These are phyloP conservation scores for Guadua angustifolia DNA, from an alignment of 176 grass and related monocot species.

Conservation along the genomic window DNA sequence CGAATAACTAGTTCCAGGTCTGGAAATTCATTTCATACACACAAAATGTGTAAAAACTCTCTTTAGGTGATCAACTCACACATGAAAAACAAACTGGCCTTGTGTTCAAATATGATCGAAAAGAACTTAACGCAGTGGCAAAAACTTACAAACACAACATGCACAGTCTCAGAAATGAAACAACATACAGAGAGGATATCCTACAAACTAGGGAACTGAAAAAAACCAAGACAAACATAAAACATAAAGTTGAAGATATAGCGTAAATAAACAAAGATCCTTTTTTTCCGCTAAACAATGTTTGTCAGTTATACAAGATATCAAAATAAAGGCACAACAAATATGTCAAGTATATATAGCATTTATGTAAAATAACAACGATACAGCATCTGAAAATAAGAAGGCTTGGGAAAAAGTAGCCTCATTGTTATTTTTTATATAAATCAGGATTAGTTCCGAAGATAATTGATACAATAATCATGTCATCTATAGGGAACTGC, in stretches of 20 bases:
- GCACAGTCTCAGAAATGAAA: neutral
- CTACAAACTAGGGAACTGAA: neutral
- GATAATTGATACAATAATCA: neutral
- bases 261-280: neutral
- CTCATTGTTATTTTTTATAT: neutral
- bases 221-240: conserved; percentile 18
- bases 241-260: neutral
- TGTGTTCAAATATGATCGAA: neutral
- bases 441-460: neutral
- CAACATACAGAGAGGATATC: neutral
- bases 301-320: neutral
- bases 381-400: neutral
- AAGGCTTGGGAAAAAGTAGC: neutral
- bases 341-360: neutral
- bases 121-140: neutral
- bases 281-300: neutral
- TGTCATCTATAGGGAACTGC: neutral
- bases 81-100: neutral
- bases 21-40: neutral
- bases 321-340: neutral
- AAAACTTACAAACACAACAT: neutral
- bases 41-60: neutral
- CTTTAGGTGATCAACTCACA: neutral
- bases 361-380: neutral
- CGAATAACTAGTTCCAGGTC: neutral